Evolutionary conservation across 257 asterid genomes (phyloP).

Genomic region (Echium plantagineum): DNA sequence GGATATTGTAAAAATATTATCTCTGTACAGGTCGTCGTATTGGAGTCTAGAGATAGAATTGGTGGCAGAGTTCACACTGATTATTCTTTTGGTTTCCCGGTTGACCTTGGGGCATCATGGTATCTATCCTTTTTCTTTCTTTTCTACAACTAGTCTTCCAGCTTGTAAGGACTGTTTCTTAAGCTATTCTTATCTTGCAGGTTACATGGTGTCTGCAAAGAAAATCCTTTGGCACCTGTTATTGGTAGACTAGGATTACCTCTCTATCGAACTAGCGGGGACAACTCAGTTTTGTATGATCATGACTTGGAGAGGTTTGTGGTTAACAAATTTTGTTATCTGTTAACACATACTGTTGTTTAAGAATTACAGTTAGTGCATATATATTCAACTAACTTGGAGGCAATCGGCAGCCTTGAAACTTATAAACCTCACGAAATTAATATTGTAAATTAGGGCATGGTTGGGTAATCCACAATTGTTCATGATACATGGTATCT

Average conservation of each 20-base stretch:
- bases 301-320: constrained; percentile 90
- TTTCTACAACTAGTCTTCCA: background rate
- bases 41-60: constrained; percentile 92
- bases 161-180: background rate
- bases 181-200: constrained; percentile 26
- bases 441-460: background rate
- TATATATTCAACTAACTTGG: background rate
- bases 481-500: background rate
- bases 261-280: constrained; percentile 93
- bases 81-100: constrained; percentile 91
- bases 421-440: background rate
- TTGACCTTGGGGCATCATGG: constrained; percentile 99
- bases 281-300: constrained; percentile 92
- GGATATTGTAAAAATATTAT: constrained; percentile 1
- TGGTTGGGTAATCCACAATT: background rate
- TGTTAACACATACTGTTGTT: background rate
- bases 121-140: constrained; percentile 10
- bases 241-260: constrained; percentile 92
- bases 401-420: background rate
- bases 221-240: constrained; percentile 85
- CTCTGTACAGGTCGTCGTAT: constrained; percentile 55
- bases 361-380: background rate
- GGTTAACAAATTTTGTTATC: constrained; percentile 5
- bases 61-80: constrained; percentile 97
- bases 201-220: constrained; percentile 95